These are phyloP conservation scores for Phlebiopsis gigantea DNA, from an alignment of 768 basidiomycete species.

Conservation along the genomic window DNA sequence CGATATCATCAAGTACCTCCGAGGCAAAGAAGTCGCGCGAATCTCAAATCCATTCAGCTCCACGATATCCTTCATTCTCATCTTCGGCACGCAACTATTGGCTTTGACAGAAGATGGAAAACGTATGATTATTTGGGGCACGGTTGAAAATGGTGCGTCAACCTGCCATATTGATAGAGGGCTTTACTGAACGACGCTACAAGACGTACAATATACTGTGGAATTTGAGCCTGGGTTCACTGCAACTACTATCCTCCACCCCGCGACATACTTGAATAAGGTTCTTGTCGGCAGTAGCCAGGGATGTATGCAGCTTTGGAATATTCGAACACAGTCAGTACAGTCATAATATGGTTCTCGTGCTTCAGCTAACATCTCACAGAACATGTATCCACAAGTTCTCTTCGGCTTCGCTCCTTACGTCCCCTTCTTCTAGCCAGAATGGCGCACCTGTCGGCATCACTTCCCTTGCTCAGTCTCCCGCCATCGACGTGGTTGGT, in stretches of 20 bases:
- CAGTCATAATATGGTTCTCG: neutral
- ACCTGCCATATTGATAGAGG: neutral
- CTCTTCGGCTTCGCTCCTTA: constrained; percentile 44
- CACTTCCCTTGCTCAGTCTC: constrained; percentile 82
- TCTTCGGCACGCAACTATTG: constrained; percentile 80
- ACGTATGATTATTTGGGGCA: constrained; percentile 77
- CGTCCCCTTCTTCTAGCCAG: constrained; percentile 24
- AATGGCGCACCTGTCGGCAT: constrained; percentile 41
- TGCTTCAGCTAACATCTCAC: neutral
- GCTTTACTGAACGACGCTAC: neutral
- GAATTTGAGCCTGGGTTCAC: constrained; percentile 81
- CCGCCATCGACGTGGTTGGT: constrained; percentile 95
- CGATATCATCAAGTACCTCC: constrained; percentile 67
- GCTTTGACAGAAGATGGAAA: constrained; percentile 75
- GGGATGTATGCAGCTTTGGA: constrained; percentile 91
- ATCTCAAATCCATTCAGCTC: constrained; percentile 62
- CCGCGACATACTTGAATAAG: constrained; percentile 96
- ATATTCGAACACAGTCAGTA: constrained; percentile 74
- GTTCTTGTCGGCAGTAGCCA: constrained; percentile 77
- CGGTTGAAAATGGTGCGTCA: constrained; percentile 47
- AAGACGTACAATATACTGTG: constrained; percentile 63
- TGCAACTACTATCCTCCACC: constrained; percentile 84
- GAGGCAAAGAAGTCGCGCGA: constrained; percentile 81
- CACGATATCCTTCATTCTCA: constrained; percentile 54
- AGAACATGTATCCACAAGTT: constrained; percentile 87